Evolutionary conservation across 2,329 filamentous ascomycete species (phyloP), one percentile per base, ranked within the genome.

Genomic region (Neofusicoccum sp.): DNA sequence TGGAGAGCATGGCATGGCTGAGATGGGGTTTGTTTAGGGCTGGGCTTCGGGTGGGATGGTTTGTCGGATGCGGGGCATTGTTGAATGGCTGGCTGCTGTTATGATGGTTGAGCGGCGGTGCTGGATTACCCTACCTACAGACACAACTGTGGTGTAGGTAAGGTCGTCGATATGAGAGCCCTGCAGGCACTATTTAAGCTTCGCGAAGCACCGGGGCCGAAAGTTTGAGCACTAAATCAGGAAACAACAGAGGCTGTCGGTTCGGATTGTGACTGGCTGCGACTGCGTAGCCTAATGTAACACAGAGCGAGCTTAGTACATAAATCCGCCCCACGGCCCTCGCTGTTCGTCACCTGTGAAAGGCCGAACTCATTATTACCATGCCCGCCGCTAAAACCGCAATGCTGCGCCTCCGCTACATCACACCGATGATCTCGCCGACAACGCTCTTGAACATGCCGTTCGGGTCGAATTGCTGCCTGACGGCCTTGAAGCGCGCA

Each of bases 381-480:
- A 12, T 56, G 31, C 37, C 28, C 28, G 3, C 36, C 36, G 7
- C 11, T 37, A 7, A 45, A 16, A 22, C 43, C 43, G n/a, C 22
- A 16, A 29, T n/a, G n/a, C 3, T 33, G 7, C 4, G 37, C 22
- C 31, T 22, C 22, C 22, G 22, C 41, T 58, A 58, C 31, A 41
- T 45, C 61, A 83, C 66, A 1, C 80, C 81, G 22, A 84, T 68
- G 36, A 81, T 81, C 71, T 84, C 81, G 0, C 81, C 81, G 1
- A 83, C 72, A 8, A 83, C 74, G 47, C 79, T 83, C 67, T 76
- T 77, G 67, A 79, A 84, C 1, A 80, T 75, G 1, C 78, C 79
- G 11, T 82, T 74, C 0, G 81, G 80, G 64, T 83, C 81, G 59
- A 83, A 83, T 63, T 77, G 75, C 68, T 84, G 70, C 33, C 80